Percentiles rank a stretch among this genome's conserved stretches.
These are phyloP conservation scores for Fonsecaea multimorphosa DNA, from an alignment of 2,329 filamentous ascomycete genomes.

Conservation along the genomic window DNA sequence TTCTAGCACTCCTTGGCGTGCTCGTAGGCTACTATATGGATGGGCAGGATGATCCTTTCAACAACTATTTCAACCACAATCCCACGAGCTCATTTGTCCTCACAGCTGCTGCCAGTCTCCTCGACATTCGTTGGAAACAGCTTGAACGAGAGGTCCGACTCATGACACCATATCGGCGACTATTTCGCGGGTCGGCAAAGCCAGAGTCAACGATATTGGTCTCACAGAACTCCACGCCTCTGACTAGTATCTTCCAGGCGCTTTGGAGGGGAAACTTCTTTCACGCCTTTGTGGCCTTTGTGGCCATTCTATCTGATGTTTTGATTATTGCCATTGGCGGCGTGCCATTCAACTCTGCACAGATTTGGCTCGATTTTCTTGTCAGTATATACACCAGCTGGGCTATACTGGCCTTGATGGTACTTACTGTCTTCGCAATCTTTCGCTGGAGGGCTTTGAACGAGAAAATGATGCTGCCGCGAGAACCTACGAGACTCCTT, in stretches of 20 bases:
- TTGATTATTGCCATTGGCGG: slow-evolving; percentile 33
- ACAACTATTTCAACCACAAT: slow-evolving; percentile 32
- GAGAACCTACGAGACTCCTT: slow-evolving; percentile 24
- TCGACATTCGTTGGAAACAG: slow-evolving; percentile 21
- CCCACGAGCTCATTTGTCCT: slow-evolving; percentile 22
- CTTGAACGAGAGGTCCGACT: slow-evolving; percentile 32
- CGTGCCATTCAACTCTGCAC: slow-evolving; percentile 28
- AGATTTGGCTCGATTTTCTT: slow-evolving; percentile 22
- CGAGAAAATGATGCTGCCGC: slow-evolving; percentile 25
- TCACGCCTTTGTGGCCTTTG: slow-evolving; percentile 28
- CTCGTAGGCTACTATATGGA: slow-evolving; percentile 30
- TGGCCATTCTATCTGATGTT: slow-evolving; percentile 29
- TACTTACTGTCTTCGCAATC: slow-evolving; percentile 19
- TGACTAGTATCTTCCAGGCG: slow-evolving; percentile 21
- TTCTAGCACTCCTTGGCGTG: slow-evolving; percentile 27
- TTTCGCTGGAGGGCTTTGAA: slow-evolving; percentile 26
- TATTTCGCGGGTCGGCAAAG: slow-evolving; percentile 13
- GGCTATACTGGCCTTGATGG: slow-evolving; percentile 28
- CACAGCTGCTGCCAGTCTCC: slow-evolving; percentile 21
- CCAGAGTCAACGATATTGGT: slow-evolving; percentile 20
- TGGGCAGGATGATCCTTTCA: slow-evolving; percentile 19
- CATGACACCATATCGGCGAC: slow-evolving; percentile 30
- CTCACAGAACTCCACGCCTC: slow-evolving; percentile 19
- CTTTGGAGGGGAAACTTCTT: slow-evolving; percentile 28
- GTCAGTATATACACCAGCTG: slow-evolving; percentile 26